phyloP scores from a whole-genome alignment of 495 filamentous ascomycete species.

The Lophiostoma macrostomum region DNA sequence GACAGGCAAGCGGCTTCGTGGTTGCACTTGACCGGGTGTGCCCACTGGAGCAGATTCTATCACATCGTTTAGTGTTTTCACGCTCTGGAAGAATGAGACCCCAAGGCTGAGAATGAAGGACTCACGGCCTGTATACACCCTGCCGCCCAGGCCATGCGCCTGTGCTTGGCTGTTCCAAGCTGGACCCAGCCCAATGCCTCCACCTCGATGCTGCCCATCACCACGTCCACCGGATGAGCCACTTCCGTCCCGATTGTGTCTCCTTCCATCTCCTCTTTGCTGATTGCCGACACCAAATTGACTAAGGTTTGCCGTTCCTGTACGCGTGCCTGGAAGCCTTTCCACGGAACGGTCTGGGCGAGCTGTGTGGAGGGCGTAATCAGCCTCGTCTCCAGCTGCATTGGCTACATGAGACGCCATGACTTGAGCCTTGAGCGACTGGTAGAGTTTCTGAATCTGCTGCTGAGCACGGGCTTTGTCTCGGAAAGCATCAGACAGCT shows the following conservation, averaged over 20 bases:
- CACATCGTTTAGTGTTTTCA: background rate
- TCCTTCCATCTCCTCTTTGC: conserved; percentile 34
- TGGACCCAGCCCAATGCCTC: conserved; percentile 5
- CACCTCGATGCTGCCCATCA: conserved; percentile 4
- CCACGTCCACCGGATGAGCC: conserved; percentile 45
- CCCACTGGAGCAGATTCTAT: conserved; percentile 13
- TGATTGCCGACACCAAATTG: background rate
- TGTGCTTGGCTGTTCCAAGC: conserved; percentile 15
- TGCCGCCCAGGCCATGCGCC: conserved; percentile 1
- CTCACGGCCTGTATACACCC: conserved; percentile 10
- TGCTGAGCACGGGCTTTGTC: conserved; percentile 75
- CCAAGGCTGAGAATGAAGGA: background rate
- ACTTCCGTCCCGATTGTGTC: conserved; percentile 48
- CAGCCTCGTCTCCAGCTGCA: conserved; percentile 66
- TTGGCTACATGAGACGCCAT: conserved; percentile 66
- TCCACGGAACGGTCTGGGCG: conserved; percentile 29
- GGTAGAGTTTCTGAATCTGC: conserved; percentile 80
- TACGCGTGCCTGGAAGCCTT: conserved; percentile 25
- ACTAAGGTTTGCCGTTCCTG: conserved; percentile 17
- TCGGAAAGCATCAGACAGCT: conserved; percentile 63
- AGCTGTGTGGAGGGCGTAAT: conserved; percentile 50
- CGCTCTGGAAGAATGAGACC: background rate
- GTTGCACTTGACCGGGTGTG: conserved; percentile 6
- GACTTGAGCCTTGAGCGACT: conserved; percentile 71
- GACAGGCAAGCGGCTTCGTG: conserved; percentile 21